These are phyloP conservation scores for Boletus rubropictus DNA, from an alignment of 768 basidiomycete genomes.

Conservation along the genomic window DNA sequence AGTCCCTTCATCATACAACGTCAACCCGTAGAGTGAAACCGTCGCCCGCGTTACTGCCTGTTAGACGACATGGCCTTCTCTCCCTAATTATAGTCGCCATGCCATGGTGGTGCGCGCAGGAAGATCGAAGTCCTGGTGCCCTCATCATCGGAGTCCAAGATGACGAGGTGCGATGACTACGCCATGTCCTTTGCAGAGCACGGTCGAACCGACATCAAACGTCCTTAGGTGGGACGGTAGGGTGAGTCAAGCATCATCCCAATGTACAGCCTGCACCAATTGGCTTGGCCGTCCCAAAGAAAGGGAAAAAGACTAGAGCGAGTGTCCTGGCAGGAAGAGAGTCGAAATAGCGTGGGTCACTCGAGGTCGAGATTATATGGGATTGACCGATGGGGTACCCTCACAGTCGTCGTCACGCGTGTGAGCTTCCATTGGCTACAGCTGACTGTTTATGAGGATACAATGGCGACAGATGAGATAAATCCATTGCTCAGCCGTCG, in stretches of 20 bases:
- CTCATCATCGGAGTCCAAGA: no score
- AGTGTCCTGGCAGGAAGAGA: background rate
- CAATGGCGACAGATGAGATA: background rate
- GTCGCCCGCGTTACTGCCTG: no score
- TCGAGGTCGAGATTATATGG: background rate
- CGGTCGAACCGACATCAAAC: background rate
- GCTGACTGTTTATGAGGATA: background rate
- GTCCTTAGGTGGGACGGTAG: background rate
- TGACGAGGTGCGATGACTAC: background rate
- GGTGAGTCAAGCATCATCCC: background rate
- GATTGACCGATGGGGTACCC: constrained; percentile 10
- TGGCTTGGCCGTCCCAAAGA: background rate
- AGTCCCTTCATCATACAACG: no score
- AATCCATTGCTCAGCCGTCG: background rate
- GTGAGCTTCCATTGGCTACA: background rate
- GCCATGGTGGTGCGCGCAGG: no score
- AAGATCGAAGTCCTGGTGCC: no score
- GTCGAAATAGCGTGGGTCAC: background rate
- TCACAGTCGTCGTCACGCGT: constrained; percentile 9
- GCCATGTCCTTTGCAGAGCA: background rate
- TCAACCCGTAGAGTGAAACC: no score
- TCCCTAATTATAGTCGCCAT: no score
- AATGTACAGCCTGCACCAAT: no score
- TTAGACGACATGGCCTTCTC: no score
- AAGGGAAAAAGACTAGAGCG: background rate